Evolutionary conservation across 805 yeast genomes (phyloP), one percentile per base, ranked within the genome.

Genomic region (Ogataea naganishii): DNA sequence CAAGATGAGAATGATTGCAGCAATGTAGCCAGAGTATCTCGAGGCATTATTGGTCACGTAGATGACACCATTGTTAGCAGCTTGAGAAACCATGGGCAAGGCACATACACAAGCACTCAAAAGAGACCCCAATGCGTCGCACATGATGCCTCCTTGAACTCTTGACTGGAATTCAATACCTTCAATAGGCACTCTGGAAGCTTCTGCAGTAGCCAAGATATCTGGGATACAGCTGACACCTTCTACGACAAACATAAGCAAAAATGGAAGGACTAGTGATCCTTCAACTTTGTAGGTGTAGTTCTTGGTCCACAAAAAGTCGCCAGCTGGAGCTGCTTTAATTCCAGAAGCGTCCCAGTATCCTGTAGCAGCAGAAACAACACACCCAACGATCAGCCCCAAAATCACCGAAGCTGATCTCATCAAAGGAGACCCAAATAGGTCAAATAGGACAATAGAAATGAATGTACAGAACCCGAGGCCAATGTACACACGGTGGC

Each of bases 171-270:
- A 81, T 20, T 65, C 51, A 25, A 65, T 72, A 37, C 92, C 94
- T 43, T 77, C 83, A 29, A 80, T 84, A 31, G 74, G 78, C 39
- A 75, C 60, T 35, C 85, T 62, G 11, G 86, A 77, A 7, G 82
- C 94, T 47, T 82, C 94, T 30, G 82, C 75, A 19, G 92, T 80
- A 13, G 94, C 89, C n/a, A 88, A 77, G 46, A 82, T 75, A 50
- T 82, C 94, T 44, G 92, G 92, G 44, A 82, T 80, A 35, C 86
- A 76, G 59, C 81, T 89, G 75, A 81, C 80, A 65, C 79, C 76
- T 45, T 78, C 58, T 14, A 76, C 80, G 22, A 82, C 61, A 46
- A 72, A 82, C 24, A 80, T 76, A 2, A 88, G 81, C 30, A 82
- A 53, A 53, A 79, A 64, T 6, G 94, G 92, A 28, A 82, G 54